Percentiles rank a stretch among this genome's conserved stretches.
Evolutionary conservation across 2,329 filamentous ascomycete genomes (phyloP).

Genomic region (Clonostachys byssicola): DNA sequence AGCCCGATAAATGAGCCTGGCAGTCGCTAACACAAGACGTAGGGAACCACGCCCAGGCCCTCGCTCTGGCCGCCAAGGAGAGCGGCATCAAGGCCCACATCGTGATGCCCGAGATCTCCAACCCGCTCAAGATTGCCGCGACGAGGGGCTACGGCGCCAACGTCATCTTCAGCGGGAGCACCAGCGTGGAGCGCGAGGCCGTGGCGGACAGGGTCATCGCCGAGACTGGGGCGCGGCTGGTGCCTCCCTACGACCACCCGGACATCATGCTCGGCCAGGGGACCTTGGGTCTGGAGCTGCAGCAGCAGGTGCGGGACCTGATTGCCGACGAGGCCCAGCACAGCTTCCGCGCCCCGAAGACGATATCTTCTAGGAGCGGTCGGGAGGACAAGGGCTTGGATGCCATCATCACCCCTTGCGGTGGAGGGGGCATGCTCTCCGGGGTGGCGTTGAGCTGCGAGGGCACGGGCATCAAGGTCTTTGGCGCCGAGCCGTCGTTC

Average conservation of each 20-base stretch:
- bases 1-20: neutral
- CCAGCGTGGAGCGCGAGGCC: conserved; percentile 75
- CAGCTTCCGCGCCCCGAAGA: conserved; percentile 1
- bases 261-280: conserved; percentile 92
- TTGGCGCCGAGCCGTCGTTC: conserved; percentile 80
- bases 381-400: conserved; percentile 39
- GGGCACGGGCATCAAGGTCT: conserved; percentile 70
- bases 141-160: conserved; percentile 74
- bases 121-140: conserved; percentile 81
- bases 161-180: conserved; percentile 79
- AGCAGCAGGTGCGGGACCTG: conserved; percentile 62
- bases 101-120: conserved; percentile 86
- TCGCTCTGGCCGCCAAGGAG: conserved; percentile 76
- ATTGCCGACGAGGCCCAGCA: conserved; percentile 24
- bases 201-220: conserved; percentile 64
- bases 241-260: conserved; percentile 90
- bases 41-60: conserved; percentile 95
- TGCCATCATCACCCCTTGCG: conserved; percentile 77
- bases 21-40: conserved; percentile 1
- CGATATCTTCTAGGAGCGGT: neutral
- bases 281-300: conserved; percentile 80
- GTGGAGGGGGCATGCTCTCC: conserved; percentile 83
- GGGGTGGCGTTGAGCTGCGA: conserved; percentile 76
- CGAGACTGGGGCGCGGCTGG: conserved; percentile 70
- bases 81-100: conserved; percentile 77